Conservation (phyloP, 441 rosid genomes). For the Sinapis alba region DNA sequence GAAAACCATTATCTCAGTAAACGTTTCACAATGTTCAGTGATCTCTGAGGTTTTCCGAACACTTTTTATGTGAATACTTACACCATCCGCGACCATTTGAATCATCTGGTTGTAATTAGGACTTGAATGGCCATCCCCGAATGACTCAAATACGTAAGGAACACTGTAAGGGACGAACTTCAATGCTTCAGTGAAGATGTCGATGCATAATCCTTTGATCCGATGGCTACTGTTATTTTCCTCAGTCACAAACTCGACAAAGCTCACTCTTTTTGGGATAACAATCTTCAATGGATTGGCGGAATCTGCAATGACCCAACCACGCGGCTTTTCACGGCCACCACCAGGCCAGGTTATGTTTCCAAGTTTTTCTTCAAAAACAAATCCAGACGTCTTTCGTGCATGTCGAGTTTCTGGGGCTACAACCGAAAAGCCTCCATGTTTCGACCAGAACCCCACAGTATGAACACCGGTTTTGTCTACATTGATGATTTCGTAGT, state of each 20-base stretch:
- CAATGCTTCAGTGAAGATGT: constrained; percentile 69
- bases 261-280: constrained; percentile 81
- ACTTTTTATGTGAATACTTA: constrained; percentile 47
- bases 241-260: constrained; percentile 67
- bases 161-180: constrained; percentile 69
- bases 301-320: constrained; percentile 74
- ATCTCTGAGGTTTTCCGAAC: constrained; percentile 9
- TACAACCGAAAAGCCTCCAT: constrained; percentile 56
- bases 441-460: constrained; percentile 76
- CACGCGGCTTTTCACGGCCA: constrained; percentile 65
- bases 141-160: constrained; percentile 63
- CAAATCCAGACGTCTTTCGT: constrained; percentile 28
- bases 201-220: constrained; percentile 74
- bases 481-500: constrained; percentile 79
- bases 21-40: constrained; percentile 20
- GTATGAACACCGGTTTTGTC: constrained; percentile 43
- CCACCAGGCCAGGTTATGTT: constrained; percentile 89
- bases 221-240: constrained; percentile 48
- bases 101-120: constrained; percentile 61
- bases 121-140: constrained; percentile 76
- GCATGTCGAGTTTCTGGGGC: constrained; percentile 48
- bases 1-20: constrained; percentile 5
- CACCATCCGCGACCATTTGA: constrained; percentile 56
- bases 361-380: constrained; percentile 54
- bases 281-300: constrained; percentile 74